phyloP scores from a whole-genome alignment of 176 grass and related monocot species.

The Phoenix dactylifera region DNA sequence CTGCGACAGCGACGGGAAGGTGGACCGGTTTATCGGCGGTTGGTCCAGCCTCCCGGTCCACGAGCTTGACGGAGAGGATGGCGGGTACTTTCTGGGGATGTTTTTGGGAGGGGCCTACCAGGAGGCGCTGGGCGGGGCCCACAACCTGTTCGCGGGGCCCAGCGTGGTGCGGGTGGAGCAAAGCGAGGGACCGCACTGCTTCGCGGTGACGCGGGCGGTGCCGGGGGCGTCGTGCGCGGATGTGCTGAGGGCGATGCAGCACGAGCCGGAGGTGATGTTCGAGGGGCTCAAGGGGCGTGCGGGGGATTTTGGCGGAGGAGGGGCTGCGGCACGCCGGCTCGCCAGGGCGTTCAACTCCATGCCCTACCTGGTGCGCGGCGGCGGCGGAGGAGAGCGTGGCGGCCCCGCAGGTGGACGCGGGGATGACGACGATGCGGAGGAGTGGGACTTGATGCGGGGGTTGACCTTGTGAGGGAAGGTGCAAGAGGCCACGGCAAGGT shows the following conservation, averaged over 20 bases:
- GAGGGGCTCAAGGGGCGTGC: conserved; percentile 61
- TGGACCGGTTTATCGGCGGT: conserved; percentile 7
- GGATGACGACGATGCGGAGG: conserved; percentile 38
- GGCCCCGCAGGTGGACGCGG: conserved; percentile 1
- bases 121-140: conserved; percentile 81
- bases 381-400: conserved; percentile 41
- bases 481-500: too few relatives aligned
- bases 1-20: conserved; percentile 20
- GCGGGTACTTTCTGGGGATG: conserved; percentile 82
- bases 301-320: conserved; percentile 16
- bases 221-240: conserved; percentile 64
- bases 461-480: conserved; percentile 46
- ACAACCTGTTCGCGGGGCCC: conserved; percentile 92
- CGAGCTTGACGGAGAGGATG: not conserved
- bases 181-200: conserved; percentile 79
- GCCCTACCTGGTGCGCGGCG: conserved; percentile 71
- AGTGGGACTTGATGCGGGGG: conserved; percentile 84
- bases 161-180: conserved; percentile 84
- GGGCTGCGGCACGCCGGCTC: conserved; percentile 14
- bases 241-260: conserved; percentile 85
- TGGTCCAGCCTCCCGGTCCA: conserved; percentile 6
- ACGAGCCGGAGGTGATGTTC: conserved; percentile 92
- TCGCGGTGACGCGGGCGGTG: conserved; percentile 65
- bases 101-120: conserved; percentile 96
- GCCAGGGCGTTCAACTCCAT: conserved; percentile 55